Base-by-base conservation (phyloP, 441 rosid genomes). In the Gossypium gossypioides region DNA sequence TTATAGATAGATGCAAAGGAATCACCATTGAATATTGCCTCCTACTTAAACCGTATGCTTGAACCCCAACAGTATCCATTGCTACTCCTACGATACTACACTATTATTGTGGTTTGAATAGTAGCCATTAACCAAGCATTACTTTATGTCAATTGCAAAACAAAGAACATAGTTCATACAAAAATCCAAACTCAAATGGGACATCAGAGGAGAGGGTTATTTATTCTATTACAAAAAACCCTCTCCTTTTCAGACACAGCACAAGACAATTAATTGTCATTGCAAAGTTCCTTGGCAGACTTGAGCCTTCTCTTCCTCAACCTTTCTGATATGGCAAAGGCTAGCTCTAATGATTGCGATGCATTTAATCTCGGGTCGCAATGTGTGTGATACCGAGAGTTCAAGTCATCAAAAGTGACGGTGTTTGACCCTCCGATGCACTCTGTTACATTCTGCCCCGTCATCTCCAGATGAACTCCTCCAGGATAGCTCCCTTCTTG, bases 281-380 rank as follows among this genome's bases (percentile, higher is more conserved):
- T 18, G 51, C 21, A 4, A 37, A 69, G 13, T 8, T 69, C 50
- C n/a, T 54, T 27, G 7, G 63, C 19, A 69, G 51, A 32, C 62
- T 69, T 69, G 46, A 69, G 25, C 56, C 74, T 71, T 59, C 34
- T 58, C 44, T 16, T 59, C 74, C 74, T 72, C 58, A 72, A 48
- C 58, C 74, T 59, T 12, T 59, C 74, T 15, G 74, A 48, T 16
- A 72, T 72, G 48, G 55, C 56, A 48, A 72, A 72, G 3, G 68
- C 74, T 50, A 72, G 74, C 74, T 72, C 74, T n/a, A 72, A 63
- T 3, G 68, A 72, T 27, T 72, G 68, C 0, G 68, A 72, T 3
- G 68, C 68, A 25, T 72, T 72, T 40, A 72, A 51, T 37, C 74
- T 24, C 19, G 74, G 74, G 50, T 72, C 67, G 0, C 65, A 60